A percentile compares a stretch with the other conserved stretches of the same genome.
phyloP scores from a whole-genome alignment of 768 basidiomycete species.

The Auricularia heimuer region DNA sequence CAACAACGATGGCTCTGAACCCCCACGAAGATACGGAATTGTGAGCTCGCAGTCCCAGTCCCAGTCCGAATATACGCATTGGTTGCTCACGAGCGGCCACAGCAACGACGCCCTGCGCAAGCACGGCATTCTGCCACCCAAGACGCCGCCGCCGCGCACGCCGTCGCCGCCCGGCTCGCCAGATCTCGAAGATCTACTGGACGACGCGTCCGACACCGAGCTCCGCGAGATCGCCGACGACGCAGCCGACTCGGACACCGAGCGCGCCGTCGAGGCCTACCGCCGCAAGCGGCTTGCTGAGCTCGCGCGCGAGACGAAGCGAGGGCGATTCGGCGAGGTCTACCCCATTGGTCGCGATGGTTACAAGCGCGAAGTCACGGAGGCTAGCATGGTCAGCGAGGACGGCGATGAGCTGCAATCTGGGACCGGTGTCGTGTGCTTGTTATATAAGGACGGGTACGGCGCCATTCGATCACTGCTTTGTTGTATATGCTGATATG shows the following conservation, averaged over 20 bases:
- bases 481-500: too few species aligned
- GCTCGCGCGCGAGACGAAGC: constrained; percentile 44
- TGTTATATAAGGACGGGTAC: constrained; percentile 92
- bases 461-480: too few species aligned
- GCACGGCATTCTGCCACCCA: constrained; percentile 81
- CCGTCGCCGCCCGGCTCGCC: constrained; percentile 80
- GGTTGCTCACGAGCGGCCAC: constrained; percentile 8
- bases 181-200: constrained; percentile 54
- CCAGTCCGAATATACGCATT: not conserved
- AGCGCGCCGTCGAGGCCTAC: constrained; percentile 60
- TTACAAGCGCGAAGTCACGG: constrained; percentile 91
- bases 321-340: constrained; percentile 70
- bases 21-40: constrained; percentile 95
- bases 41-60: constrained; percentile 34
- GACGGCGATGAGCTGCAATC: constrained; percentile 46
- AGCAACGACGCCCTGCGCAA: constrained; percentile 93
- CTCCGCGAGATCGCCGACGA: constrained; percentile 66
- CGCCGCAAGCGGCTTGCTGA: constrained; percentile 56
- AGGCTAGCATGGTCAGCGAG: constrained; percentile 68
- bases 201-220: constrained; percentile 51
- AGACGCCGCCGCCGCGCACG: constrained; percentile 52
- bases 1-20: constrained; percentile 50
- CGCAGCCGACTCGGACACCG: constrained; percentile 62
- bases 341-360: constrained; percentile 88
- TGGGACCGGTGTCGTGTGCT: constrained; percentile 90